Base-by-base conservation (phyloP, 2,329 filamentous ascomycete species). In the Neonectria coccinea region DNA sequence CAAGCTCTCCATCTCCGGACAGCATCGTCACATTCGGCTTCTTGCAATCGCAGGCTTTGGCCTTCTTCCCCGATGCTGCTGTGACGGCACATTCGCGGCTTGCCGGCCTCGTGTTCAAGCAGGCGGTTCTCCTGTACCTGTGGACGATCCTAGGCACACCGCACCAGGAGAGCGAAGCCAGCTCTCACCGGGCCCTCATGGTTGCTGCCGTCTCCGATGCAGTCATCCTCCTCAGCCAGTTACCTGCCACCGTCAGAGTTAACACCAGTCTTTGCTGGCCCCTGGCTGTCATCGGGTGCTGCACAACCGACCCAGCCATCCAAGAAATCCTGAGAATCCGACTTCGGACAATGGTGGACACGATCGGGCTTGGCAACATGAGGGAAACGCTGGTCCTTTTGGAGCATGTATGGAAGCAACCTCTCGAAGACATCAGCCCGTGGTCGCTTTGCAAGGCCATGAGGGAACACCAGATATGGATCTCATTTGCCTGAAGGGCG, bases 371-470 rank as follows among this genome's bases (percentile, higher is more conserved):
- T 4, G 82, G 82, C 0, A 84, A 84, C 54, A 83, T 84, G 75
- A 76, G 78, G 7, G 75, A 82, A 55, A 83, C 82, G 0, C 61
- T 81, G 11, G 72, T 77, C 3, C 60, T 84, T 0, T 68, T 84
- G 6, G 79, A 82, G 20, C 78, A 78, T 59, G 76, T 84, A 42
- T 84, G 82, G 82, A 73, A 72, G 22, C 68, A 75, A 56, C 74
- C 79, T 0, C 51, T 59, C 0, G 72, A 73, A 1, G 62, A 74
- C 5, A 70, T 75, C 0, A 77, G 79, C 4, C 82, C 82, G 1
- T 84, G 82, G 82, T 79, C 75, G 50, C 74, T 84, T 25, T 82
- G 78, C 53, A 76, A 75, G 11, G 77, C 79, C n/a, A 84, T 84
- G 81, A 77, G 81, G 36, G 74, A 82, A 27, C 76, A 80, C 41